Conservation (phyloP, 1,284 basidiomycete genomes). For the Apiotrichum domesticum region DNA sequence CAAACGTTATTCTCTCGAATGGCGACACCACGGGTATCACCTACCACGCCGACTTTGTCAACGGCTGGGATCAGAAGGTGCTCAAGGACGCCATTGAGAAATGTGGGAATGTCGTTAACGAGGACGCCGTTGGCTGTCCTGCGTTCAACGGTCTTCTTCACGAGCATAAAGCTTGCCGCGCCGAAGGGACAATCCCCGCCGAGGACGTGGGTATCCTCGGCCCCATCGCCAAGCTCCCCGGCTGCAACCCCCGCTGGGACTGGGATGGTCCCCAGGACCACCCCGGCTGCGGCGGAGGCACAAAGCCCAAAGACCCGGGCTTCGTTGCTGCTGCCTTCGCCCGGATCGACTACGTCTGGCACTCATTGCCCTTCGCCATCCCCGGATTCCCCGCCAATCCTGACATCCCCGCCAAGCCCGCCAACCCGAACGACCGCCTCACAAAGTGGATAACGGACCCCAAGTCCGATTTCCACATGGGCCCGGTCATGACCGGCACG, state of each 20-base stretch:
- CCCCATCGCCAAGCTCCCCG: constrained; percentile 23
- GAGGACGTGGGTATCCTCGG: constrained; percentile 10
- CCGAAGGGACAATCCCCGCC: constrained; percentile 9
- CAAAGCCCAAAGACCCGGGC: not conserved
- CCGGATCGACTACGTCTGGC: no score
- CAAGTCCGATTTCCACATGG: no score
- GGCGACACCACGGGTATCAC: constrained; percentile 29
- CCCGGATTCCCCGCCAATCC: no score
- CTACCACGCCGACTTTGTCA: constrained; percentile 10
- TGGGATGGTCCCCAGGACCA: not conserved
- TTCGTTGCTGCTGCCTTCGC: not conserved
- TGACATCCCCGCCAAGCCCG: no score
- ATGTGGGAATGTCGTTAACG: not conserved
- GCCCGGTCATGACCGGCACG: not conserved
- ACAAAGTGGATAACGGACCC: not conserved
- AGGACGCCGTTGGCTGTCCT: no score
- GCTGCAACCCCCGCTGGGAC: constrained; percentile 36
- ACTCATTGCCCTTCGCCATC: no score
- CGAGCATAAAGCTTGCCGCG: not conserved
- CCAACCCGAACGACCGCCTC: not conserved
- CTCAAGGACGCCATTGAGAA: no score
- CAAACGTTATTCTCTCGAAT: constrained; percentile 29
- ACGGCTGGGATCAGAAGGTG: no score
- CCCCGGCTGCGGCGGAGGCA: not conserved
- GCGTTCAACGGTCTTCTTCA: no score